phyloP scores from a whole-genome alignment of 2,329 filamentous ascomycete species.

The Alternaria brassicicola region DNA sequence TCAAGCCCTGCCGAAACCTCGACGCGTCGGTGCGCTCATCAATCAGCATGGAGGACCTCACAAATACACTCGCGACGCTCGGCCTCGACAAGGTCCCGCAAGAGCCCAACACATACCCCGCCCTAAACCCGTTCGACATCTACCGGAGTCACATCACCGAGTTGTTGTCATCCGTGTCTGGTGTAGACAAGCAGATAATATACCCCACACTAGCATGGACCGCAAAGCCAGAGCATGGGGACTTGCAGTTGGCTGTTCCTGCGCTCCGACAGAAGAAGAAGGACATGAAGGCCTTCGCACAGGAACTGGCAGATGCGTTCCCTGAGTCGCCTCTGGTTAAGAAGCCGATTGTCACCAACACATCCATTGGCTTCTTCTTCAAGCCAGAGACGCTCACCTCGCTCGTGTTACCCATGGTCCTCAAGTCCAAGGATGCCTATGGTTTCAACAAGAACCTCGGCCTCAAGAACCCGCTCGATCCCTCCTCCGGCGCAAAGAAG shows the following conservation, averaged over 20 bases:
- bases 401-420: constrained; percentile 72
- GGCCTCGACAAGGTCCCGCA: constrained; percentile 49
- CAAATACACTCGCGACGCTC: constrained; percentile 44
- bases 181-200: constrained; percentile 72
- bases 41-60: constrained; percentile 46
- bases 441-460: constrained; percentile 68
- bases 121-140: constrained; percentile 76
- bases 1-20: constrained; percentile 30
- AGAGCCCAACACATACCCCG: constrained; percentile 60
- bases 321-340: constrained; percentile 75
- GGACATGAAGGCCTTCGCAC: constrained; percentile 63
- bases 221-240: constrained; percentile 78
- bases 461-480: constrained; percentile 66
- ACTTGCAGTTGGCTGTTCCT: constrained; percentile 77
- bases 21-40: constrained; percentile 32
- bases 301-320: constrained; percentile 66
- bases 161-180: constrained; percentile 70
- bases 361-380: constrained; percentile 82
- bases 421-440: constrained; percentile 65
- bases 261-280: constrained; percentile 76
- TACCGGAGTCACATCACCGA: constrained; percentile 79
- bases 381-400: constrained; percentile 69
- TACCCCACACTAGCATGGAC: constrained; percentile 82
- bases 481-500: constrained; percentile 66
- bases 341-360: constrained; percentile 69